Evolutionary conservation across 2,329 filamentous ascomycete species (phyloP).

Genomic region (Pseudogymnoascus sp.): DNA sequence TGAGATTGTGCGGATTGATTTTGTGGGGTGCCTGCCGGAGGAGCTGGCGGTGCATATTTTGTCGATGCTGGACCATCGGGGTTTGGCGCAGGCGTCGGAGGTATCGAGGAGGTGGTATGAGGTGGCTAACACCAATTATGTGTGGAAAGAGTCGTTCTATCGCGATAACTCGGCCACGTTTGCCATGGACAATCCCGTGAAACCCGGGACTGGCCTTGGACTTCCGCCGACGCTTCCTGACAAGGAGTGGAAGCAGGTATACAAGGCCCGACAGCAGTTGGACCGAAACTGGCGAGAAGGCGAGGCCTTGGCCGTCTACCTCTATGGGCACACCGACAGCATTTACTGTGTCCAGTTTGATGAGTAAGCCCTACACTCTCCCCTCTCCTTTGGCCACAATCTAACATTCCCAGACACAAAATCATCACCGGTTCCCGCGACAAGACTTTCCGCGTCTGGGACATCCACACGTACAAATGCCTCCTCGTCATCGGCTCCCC

Average conservation of each 20-base stretch:
- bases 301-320: slow-evolving; percentile 67
- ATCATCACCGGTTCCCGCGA: slow-evolving; percentile 96
- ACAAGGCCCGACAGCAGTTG: slow-evolving; percentile 66
- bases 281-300: slow-evolving; percentile 73
- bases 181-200: slow-evolving; percentile 46
- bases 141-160: slow-evolving; percentile 57
- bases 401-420: slow-evolving; percentile 59
- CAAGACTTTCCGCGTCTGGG: slow-evolving; percentile 92
- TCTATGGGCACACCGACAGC: slow-evolving; percentile 89
- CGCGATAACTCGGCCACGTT: slow-evolving; percentile 53
- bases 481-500: slow-evolving; percentile 77
- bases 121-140: slow-evolving; percentile 44
- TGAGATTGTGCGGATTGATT: slow-evolving; percentile 48
- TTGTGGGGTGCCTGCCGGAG: slow-evolving; percentile 45
- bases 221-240: slow-evolving; percentile 47
- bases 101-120: slow-evolving; percentile 46
- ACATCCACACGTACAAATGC: slow-evolving; percentile 82
- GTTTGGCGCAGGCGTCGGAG: slow-evolving; percentile 39
- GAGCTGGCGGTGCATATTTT: slow-evolving; percentile 55
- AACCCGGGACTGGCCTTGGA: slow-evolving; percentile 48
- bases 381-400: slow-evolving; percentile 4
- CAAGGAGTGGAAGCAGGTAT: slow-evolving; percentile 82
- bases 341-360: slow-evolving; percentile 99
- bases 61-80: slow-evolving; percentile 45
- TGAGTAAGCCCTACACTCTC: slow-evolving; percentile 51